Evolutionary conservation across 495 filamentous ascomycete genomes (phyloP).

Genomic region (Chaetomium cochliodes): DNA sequence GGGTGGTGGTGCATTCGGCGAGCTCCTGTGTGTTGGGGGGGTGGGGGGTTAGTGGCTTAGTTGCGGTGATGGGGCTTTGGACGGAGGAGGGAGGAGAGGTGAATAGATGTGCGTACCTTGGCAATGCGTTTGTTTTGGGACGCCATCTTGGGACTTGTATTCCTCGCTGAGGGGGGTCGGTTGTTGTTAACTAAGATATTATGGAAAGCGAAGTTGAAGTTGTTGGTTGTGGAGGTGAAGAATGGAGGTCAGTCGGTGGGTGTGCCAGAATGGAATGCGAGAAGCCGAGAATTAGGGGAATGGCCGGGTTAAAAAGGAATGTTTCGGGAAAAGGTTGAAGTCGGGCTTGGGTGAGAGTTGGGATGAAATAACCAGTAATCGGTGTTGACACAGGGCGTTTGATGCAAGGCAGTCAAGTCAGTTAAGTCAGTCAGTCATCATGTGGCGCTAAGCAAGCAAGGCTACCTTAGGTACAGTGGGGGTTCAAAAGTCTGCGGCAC

Average conservation of each 20-base stretch:
- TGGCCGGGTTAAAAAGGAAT: background rate
- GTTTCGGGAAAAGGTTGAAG: too few species aligned
- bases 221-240: too few species aligned
- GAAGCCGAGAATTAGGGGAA: too few species aligned
- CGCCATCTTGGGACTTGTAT: constrained; percentile 12
- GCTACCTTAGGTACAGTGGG: too few species aligned
- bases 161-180: background rate
- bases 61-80: background rate
- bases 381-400: too few species aligned
- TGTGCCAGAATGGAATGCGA: too few species aligned
- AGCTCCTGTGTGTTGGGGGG: constrained; percentile 62
- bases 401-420: too few species aligned
- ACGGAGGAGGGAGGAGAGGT: background rate
- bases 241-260: too few species aligned
- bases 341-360: background rate
- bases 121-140: constrained; percentile 58
- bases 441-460: background rate
- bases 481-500: too few species aligned
- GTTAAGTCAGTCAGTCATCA: too few species aligned
- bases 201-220: background rate
- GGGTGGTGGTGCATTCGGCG: constrained; percentile 60
- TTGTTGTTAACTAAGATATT: background rate
- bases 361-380: background rate
- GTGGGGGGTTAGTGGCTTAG: background rate
- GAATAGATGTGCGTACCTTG: constrained; percentile 50